Percentiles rank a stretch among this genome's conserved stretches.
phyloP scores from a whole-genome alignment of 1,139 yeast genomes.

The Tardiomyces blankii region DNA sequence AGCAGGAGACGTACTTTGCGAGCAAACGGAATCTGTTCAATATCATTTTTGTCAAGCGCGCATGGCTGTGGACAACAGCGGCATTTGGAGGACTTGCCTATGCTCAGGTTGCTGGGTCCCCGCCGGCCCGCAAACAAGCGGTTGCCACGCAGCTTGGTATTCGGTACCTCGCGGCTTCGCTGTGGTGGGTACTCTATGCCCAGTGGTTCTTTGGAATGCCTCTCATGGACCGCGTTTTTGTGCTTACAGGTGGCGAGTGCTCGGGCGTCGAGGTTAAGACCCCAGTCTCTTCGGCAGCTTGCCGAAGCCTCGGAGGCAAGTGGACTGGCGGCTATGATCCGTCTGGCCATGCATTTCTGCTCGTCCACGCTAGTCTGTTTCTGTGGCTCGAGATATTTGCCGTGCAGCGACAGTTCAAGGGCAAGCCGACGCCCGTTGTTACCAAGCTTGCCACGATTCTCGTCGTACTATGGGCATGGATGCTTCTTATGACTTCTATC shows the following conservation, averaged over 20 bases:
- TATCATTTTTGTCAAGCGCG: slow-evolving; percentile 65
- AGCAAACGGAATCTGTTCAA: slow-evolving; percentile 58
- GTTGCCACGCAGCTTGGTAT: slow-evolving; percentile 7
- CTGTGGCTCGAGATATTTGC: slow-evolving; percentile 55
- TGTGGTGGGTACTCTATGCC: slow-evolving; percentile 75
- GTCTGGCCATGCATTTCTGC: slow-evolving; percentile 80
- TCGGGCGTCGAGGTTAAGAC: slow-evolving; percentile 7
- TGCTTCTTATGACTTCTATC: slow-evolving; percentile 74
- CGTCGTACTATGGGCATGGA: slow-evolving; percentile 66
- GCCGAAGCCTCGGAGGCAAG: slow-evolving; percentile 29
- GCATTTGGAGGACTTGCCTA: slow-evolving; percentile 19
- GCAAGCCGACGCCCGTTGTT: slow-evolving; percentile 13
- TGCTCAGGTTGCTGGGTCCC: neutral
- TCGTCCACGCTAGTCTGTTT: slow-evolving; percentile 62
- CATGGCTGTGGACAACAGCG: slow-evolving; percentile 87
- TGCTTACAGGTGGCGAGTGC: slow-evolving; percentile 78
- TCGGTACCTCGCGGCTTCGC: slow-evolving; percentile 42
- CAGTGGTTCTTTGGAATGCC: slow-evolving; percentile 89
- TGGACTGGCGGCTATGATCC: slow-evolving; percentile 98
- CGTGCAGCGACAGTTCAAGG: slow-evolving; percentile 13
- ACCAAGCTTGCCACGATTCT: slow-evolving; percentile 32
- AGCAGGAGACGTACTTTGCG: slow-evolving; percentile 34
- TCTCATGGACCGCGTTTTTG: slow-evolving; percentile 75
- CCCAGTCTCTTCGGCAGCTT: slow-evolving; percentile 3
- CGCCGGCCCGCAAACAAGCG: neutral